Conservation (phyloP, 2,329 filamentous ascomycete genomes). For the Aureobasidium leucospermi region DNA sequence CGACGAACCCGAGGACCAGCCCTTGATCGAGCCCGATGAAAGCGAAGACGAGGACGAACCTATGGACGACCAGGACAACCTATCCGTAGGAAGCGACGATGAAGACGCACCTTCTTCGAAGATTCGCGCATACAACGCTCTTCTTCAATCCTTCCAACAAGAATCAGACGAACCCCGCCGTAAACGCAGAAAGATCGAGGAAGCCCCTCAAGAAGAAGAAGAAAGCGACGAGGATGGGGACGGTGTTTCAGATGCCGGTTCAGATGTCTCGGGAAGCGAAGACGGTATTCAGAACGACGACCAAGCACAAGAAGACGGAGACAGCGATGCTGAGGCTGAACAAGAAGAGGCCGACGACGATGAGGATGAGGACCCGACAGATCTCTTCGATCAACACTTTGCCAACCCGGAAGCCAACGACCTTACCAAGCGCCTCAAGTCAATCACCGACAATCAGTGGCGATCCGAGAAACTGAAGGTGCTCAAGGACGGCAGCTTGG, state of each 20-base stretch:
- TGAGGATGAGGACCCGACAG: slow-evolving; percentile 32
- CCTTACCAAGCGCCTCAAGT: slow-evolving; percentile 45
- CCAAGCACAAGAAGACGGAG: slow-evolving; percentile 35
- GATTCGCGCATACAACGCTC: slow-evolving; percentile 45
- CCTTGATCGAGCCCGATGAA: slow-evolving; percentile 19
- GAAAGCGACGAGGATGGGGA: slow-evolving; percentile 35
- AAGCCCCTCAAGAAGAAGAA: slow-evolving; percentile 26
- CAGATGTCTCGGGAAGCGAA: slow-evolving; percentile 47
- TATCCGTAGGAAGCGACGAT: slow-evolving; percentile 24
- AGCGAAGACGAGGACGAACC: slow-evolving; percentile 20
- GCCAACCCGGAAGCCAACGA: slow-evolving; percentile 56
- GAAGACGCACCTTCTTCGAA: slow-evolving; percentile 23
- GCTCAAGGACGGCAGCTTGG: slow-evolving; percentile 12
- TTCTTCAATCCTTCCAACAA: slow-evolving; percentile 49
- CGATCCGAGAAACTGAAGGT: slow-evolving; percentile 20
- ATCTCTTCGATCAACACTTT: slow-evolving; percentile 80
- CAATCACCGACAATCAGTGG: slow-evolving; percentile 44
- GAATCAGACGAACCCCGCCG: slow-evolving; percentile 37
- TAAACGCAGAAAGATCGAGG: slow-evolving; percentile 49
- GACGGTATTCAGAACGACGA: slow-evolving; percentile 39
- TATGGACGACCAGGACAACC: slow-evolving; percentile 21
- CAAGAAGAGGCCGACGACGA: slow-evolving; percentile 17
- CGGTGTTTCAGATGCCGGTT: slow-evolving; percentile 33
- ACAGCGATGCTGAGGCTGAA: slow-evolving; percentile 5
- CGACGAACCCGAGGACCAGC: slow-evolving; percentile 25